A percentile compares a stretch with the other conserved stretches of the same genome.
phyloP scores from a whole-genome alignment of 345 rosid species.

The Gossypium raimondii region DNA sequence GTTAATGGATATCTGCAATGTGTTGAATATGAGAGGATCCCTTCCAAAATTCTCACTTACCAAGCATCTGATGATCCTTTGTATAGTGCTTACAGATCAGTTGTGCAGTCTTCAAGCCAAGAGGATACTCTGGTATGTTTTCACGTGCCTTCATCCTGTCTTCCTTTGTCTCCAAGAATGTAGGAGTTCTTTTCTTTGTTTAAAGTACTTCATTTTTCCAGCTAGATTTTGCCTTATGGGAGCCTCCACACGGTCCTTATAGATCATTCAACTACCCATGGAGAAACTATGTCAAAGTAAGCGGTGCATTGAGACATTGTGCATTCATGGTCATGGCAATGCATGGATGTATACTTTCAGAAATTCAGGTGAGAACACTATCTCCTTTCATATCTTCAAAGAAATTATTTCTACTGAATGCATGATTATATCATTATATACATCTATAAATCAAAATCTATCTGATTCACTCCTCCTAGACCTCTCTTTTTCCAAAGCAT shows the following conservation, averaged over 20 bases:
- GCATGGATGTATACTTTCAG: conserved; percentile 89
- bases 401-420: neutral
- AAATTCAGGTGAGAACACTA: conserved; percentile 61
- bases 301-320: conserved; percentile 87
- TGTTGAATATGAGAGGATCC: conserved; percentile 73
- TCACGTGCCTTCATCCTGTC: neutral
- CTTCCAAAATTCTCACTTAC: conserved; percentile 81
- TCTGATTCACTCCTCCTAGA: neutral
- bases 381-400: neutral
- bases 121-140: conserved; percentile 69
- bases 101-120: conserved; percentile 75
- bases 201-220: conserved; percentile 18
- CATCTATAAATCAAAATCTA: neutral
- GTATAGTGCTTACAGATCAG: conserved; percentile 80
- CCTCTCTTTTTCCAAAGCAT: neutral
- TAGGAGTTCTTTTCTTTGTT: conserved; percentile 4
- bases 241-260: conserved; percentile 90
- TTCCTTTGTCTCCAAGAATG: neutral
- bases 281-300: conserved; percentile 65
- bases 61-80: conserved; percentile 85
- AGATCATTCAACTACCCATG: conserved; percentile 69
- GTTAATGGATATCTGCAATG: conserved; percentile 73
- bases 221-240: conserved; percentile 83
- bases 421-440: neutral
- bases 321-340: conserved; percentile 96